These are phyloP conservation scores for Syzygium aromaticum DNA, from an alignment of 345 rosid species.

Conservation along the genomic window DNA sequence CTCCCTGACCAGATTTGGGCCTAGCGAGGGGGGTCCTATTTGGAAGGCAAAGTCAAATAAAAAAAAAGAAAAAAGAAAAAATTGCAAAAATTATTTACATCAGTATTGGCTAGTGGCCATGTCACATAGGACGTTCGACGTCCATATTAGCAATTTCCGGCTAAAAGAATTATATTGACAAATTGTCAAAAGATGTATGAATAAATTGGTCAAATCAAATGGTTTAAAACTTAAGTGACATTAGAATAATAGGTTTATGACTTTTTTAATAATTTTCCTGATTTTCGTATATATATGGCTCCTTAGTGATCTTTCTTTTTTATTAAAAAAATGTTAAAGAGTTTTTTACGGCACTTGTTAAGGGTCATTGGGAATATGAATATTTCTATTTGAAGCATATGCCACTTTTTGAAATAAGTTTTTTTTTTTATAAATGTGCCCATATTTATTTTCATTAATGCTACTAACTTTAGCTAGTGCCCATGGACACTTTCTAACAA, in stretches of 20 bases:
- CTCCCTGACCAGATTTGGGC: neutral
- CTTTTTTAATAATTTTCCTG: neutral
- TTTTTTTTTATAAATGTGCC: neutral
- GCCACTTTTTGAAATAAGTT: neutral
- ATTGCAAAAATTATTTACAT: neutral
- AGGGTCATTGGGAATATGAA: neutral
- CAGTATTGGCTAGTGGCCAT: accelerated
- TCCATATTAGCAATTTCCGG: neutral
- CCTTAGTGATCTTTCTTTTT: neutral
- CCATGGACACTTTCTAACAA: neutral
- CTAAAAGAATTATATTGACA: neutral
- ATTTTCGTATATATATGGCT: neutral
- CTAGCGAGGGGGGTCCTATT: accelerated
- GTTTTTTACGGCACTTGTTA: neutral
- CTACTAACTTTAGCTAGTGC: neutral
- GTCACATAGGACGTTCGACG: accelerated
- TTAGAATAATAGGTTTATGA: neutral
- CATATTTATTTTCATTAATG: neutral
- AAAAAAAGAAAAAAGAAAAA: neutral
- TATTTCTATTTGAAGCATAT: neutral
- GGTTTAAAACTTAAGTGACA: accelerated
- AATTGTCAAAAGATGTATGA: neutral
- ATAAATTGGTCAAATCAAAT: neutral
- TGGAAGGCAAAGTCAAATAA: neutral
- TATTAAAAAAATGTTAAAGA: neutral